Conservation (phyloP, 176 grass and related monocot genomes). For the Carex scoparia region DNA sequence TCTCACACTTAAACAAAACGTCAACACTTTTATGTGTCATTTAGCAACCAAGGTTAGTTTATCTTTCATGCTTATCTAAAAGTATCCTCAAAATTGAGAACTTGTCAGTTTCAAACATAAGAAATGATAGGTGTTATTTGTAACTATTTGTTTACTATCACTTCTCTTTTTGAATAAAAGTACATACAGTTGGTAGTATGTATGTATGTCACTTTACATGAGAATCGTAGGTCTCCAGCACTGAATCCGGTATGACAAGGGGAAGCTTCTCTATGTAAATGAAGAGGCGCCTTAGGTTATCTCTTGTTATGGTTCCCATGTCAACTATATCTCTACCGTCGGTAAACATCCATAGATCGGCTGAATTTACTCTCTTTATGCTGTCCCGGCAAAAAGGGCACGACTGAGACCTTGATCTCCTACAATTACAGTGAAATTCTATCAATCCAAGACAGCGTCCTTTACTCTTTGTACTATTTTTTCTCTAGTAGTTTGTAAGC, state of each 20-base stretch:
- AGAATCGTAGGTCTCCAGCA: constrained; percentile 79
- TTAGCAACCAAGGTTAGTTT: background rate
- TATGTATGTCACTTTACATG: constrained; percentile 69
- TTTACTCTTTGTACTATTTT: background rate
- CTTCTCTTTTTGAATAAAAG: background rate
- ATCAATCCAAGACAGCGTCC: background rate
- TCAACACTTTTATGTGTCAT: background rate
- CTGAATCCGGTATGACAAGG: constrained; percentile 51
- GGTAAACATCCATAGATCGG: constrained; percentile 72
- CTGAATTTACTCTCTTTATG: constrained; percentile 70
- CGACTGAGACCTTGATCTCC: constrained; percentile 71
- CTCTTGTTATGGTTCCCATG: constrained; percentile 57
- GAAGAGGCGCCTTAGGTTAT: constrained; percentile 63
- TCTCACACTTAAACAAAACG: background rate
- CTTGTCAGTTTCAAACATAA: background rate
- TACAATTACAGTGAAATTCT: constrained; percentile 37
- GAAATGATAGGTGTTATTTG: background rate
- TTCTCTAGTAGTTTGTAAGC: background rate
- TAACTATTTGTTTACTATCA: background rate
- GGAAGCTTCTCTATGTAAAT: constrained; percentile 80
- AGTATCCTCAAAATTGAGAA: background rate
- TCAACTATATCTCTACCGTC: constrained; percentile 55
- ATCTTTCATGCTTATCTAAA: background rate
- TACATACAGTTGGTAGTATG: constrained; percentile 15
- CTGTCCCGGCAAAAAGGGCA: constrained; percentile 90